A percentile compares a stretch with the other conserved stretches of the same genome.
phyloP scores from a whole-genome alignment of 2,329 filamentous ascomycete genomes.

The Alternaria gansuensis region DNA sequence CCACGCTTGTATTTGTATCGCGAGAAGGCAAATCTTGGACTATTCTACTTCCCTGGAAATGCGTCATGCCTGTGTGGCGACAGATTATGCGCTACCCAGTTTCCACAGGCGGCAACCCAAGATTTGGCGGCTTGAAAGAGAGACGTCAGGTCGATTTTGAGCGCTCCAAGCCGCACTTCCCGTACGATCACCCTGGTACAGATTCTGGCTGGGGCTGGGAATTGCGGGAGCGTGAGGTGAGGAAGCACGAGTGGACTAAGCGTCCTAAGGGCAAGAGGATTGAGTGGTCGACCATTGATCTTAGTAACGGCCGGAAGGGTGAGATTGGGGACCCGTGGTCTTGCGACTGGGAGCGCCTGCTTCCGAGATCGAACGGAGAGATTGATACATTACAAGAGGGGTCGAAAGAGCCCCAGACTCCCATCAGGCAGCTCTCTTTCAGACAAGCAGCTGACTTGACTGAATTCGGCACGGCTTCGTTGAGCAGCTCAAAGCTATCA shows the following conservation, averaged over 20 bases:
- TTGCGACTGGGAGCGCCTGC: slow-evolving; percentile 82
- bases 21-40: slow-evolving; percentile 73
- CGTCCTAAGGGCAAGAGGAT: slow-evolving; percentile 83
- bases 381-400: slow-evolving; percentile 13
- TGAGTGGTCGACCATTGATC: slow-evolving; percentile 76
- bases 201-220: slow-evolving; percentile 83
- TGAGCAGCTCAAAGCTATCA: slow-evolving; percentile 9
- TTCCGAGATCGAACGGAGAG: slow-evolving; percentile 45
- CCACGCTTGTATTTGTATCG: slow-evolving; percentile 73
- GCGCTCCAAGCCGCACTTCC: slow-evolving; percentile 80
- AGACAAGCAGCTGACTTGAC: slow-evolving; percentile 42
- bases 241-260: slow-evolving; percentile 73
- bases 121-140: slow-evolving; percentile 84
- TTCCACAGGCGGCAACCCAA: slow-evolving; percentile 79
- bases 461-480: not conserved
- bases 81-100: slow-evolving; percentile 83
- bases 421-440: slow-evolving; percentile 36
- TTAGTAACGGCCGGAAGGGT: slow-evolving; percentile 78
- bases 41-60: slow-evolving; percentile 88
- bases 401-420: slow-evolving; percentile 26
- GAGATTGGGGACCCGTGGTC: slow-evolving; percentile 84
- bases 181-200: slow-evolving; percentile 82
- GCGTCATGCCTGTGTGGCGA: slow-evolving; percentile 85
- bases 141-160: slow-evolving; percentile 84
- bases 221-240: slow-evolving; percentile 66